A percentile compares a stretch with the other conserved stretches of the same genome.
These are phyloP conservation scores for Pseudisothecium myosuroides DNA, from an alignment of 225 moss, liverwort and hornwort species.

Conservation along the genomic window DNA sequence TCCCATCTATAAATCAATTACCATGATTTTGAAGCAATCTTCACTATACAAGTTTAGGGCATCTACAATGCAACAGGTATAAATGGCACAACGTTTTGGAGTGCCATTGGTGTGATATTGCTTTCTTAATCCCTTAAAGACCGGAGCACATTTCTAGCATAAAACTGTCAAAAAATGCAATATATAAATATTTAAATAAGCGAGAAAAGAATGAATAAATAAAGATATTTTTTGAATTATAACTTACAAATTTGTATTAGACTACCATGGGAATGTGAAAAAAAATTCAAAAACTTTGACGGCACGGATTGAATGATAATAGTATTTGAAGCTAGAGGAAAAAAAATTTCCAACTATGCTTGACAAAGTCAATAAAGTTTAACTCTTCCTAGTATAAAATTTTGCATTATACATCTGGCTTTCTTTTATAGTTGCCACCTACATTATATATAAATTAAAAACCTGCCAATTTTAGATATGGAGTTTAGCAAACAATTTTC, in stretches of 20 bases:
- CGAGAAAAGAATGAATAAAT: neutral
- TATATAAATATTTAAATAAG: neutral
- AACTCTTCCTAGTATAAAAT: neutral
- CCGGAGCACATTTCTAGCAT: accelerated
- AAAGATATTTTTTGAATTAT: neutral
- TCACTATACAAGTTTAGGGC: neutral
- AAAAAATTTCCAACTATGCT: accelerated
- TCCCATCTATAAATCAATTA: neutral
- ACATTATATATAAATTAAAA: neutral
- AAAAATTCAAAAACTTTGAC: neutral
- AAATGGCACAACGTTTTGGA: neutral
- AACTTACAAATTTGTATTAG: neutral
- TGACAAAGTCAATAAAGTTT: neutral
- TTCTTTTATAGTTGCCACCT: accelerated
- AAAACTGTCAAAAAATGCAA: neutral
- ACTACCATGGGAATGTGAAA: neutral
- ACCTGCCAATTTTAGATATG: neutral
- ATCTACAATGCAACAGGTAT: accelerated
- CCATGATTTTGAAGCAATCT: neutral
- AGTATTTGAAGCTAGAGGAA: neutral
- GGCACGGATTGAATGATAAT: accelerated
- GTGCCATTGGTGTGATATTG: neutral
- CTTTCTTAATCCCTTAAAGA: neutral
- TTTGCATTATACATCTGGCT: neutral
- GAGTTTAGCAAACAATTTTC: neutral